These are phyloP conservation scores for Whalleya microplaca DNA, from an alignment of 2,329 filamentous ascomycete species.

Conservation along the genomic window DNA sequence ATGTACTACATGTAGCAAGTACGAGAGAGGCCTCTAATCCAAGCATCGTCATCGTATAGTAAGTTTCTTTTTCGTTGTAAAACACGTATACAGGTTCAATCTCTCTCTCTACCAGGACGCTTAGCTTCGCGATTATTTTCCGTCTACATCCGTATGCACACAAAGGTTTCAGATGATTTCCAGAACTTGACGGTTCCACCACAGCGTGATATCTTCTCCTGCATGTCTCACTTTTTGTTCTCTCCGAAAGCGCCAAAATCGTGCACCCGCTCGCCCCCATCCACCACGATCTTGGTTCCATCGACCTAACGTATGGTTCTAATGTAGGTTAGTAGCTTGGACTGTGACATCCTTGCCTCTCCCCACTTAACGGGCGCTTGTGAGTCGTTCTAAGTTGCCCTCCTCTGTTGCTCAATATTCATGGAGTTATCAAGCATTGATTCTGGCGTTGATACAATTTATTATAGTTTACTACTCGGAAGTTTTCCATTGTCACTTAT, in stretches of 20 bases:
- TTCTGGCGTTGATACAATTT: background rate
- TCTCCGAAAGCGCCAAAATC: slow-evolving; percentile 20
- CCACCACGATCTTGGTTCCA: slow-evolving; percentile 30
- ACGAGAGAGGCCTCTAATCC: too few relatives aligned
- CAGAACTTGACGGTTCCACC: slow-evolving; percentile 35
- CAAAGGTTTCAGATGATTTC: background rate
- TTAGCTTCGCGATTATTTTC: slow-evolving; percentile 23
- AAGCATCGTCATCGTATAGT: too few relatives aligned
- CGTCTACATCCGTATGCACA: background rate
- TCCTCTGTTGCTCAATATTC: background rate
- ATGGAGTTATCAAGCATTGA: background rate
- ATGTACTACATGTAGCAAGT: too few relatives aligned
- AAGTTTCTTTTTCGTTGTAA: background rate
- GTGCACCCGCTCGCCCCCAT: slow-evolving; percentile 17
- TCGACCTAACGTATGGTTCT: background rate
- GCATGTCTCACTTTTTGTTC: slow-evolving; percentile 37
- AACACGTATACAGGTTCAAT: slow-evolving; percentile 8
- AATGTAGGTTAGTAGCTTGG: slow-evolving; percentile 4
- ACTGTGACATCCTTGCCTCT: slow-evolving; percentile 16
- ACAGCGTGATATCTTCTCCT: slow-evolving; percentile 30
- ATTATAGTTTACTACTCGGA: too few relatives aligned
- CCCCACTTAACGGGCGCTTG: slow-evolving; percentile 25
- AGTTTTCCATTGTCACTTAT: too few relatives aligned
- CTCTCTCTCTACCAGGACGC: slow-evolving; percentile 11
- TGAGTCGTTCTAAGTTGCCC: background rate